A percentile compares a stretch with the other conserved stretches of the same genome.
Conservation (phyloP, 768 basidiomycete species). For the Boletus eberwhitei region DNA sequence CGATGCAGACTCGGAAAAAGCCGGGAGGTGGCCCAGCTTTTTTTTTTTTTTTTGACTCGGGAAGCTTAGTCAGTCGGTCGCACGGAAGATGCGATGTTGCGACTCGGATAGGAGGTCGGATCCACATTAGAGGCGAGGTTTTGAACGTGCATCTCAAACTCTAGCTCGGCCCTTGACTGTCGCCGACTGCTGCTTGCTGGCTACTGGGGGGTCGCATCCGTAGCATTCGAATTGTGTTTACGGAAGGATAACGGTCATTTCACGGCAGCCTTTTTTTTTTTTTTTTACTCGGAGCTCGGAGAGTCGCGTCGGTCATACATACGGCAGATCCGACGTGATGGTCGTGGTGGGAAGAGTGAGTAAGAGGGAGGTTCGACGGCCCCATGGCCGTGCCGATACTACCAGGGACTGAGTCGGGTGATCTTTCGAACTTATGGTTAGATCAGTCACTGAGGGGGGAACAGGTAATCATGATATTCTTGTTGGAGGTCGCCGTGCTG, state of each 20-base stretch:
- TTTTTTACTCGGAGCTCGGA: background rate
- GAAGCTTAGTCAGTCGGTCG: background rate
- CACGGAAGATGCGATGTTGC: background rate
- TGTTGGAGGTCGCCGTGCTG: background rate
- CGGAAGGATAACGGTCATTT: background rate
- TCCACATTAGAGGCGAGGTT: background rate
- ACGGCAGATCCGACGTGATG: background rate
- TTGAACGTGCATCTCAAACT: too few relatives aligned
- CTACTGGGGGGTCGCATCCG: background rate
- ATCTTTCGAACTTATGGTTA: background rate
- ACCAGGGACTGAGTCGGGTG: background rate
- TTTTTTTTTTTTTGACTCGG: background rate
- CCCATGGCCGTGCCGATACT: background rate
- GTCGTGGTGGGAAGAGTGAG: background rate
- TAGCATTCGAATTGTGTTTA: background rate
- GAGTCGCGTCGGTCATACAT: background rate
- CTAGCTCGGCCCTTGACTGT: background rate
- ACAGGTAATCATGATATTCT: background rate
- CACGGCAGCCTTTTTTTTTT: background rate
- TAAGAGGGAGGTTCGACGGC: too few relatives aligned
- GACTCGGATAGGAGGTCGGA: background rate
- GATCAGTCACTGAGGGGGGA: background rate
- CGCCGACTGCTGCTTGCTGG: background rate
- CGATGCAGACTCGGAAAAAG: background rate
- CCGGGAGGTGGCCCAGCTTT: background rate